Evolutionary conservation across 1,139 yeast species (phyloP).

Genomic region (Sugiyamaella castrensis): DNA sequence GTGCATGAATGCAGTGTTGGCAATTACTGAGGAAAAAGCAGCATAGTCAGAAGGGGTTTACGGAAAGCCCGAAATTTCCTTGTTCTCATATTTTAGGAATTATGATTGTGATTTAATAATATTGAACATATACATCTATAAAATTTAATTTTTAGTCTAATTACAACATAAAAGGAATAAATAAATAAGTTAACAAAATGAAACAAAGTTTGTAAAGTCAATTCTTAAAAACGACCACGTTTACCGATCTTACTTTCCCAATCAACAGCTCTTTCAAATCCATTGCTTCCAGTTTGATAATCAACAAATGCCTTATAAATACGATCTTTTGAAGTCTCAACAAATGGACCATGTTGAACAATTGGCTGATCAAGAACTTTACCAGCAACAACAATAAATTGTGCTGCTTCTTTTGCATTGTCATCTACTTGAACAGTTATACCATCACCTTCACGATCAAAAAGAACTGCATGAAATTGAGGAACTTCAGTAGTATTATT

Average conservation of each 20-base stretch:
- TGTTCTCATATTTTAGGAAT: no score
- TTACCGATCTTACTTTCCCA: conserved; percentile 66
- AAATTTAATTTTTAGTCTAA: no score
- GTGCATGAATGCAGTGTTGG: no score
- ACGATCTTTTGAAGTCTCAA: conserved; percentile 60
- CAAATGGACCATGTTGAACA: conserved; percentile 90
- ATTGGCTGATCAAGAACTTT: conserved; percentile 70
- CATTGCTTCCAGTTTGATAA: conserved; percentile 65
- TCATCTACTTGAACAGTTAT: conserved; percentile 30
- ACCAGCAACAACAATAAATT: conserved; percentile 75
- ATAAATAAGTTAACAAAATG: conserved; percentile 3
- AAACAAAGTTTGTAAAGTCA: background rate
- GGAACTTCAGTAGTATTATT: conserved; percentile 44
- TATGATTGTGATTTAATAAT: no score
- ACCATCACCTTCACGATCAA: conserved; percentile 34
- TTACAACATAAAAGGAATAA: background rate
- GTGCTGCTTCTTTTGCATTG: conserved; percentile 38
- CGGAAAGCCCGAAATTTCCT: no score
- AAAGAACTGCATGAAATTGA: conserved; percentile 50
- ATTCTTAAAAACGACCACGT: background rate
- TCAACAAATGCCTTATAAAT: conserved; percentile 68
- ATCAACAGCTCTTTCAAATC: conserved; percentile 65
- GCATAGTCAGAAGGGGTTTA: no score
- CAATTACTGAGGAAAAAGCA: no score
- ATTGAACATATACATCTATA: no score